Conservation (phyloP, 148 eudicot genomes). For the Suaeda aralocaspica region DNA sequence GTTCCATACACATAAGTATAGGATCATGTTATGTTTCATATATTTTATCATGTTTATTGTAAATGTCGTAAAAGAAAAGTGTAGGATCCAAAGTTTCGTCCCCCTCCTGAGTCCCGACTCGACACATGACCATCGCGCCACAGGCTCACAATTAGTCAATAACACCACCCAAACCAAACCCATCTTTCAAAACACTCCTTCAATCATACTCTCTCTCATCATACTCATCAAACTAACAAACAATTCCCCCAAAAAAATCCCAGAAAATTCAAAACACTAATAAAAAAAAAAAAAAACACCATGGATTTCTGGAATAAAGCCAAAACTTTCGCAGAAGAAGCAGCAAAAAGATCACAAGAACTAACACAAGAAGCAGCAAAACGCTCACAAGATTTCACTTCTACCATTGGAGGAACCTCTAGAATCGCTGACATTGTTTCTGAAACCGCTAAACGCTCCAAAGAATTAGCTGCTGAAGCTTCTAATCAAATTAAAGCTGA, state of each 20-base stretch:
- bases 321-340: conserved; percentile 71
- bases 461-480: conserved; percentile 55
- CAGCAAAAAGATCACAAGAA: conserved; percentile 62
- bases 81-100: too few relatives aligned
- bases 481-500: conserved; percentile 58
- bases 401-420: conserved; percentile 32
- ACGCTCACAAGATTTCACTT: conserved; percentile 52
- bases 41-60: too few relatives aligned
- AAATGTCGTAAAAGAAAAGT: too few relatives aligned
- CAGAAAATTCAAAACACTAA: not conserved
- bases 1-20: too few relatives aligned
- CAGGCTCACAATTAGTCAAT: too few relatives aligned
- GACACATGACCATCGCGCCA: too few relatives aligned
- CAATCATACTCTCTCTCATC: not conserved
- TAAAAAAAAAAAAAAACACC: not conserved
- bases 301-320: conserved; percentile 85
- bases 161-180: too few relatives aligned
- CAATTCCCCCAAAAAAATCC: not conserved
- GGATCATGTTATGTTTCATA: too few relatives aligned
- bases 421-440: conserved; percentile 58
- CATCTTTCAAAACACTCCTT: not conserved
- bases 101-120: too few relatives aligned
- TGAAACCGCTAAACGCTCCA: conserved; percentile 51
- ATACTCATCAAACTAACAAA: not conserved
- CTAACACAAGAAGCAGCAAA: conserved; percentile 46